These are phyloP conservation scores for Silene coronaria DNA, from an alignment of 179 eudicot species.

Conservation along the genomic window DNA sequence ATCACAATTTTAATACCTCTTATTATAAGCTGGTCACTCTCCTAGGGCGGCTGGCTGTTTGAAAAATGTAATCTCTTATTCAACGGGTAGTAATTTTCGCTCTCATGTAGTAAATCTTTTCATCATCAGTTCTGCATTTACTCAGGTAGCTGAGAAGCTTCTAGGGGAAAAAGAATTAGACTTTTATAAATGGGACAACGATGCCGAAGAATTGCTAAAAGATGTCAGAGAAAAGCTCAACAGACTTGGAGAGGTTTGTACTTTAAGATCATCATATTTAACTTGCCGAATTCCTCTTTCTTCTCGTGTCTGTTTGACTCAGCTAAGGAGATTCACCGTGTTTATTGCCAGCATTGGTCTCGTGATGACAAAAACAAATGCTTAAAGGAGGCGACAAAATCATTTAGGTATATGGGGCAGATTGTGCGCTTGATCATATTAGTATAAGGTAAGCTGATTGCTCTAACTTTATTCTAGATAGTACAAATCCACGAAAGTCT, in stretches of 20 bases:
- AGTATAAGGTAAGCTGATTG: constrained; percentile 25
- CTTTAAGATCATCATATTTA: not conserved
- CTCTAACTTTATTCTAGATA: not conserved
- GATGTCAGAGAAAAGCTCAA: constrained; percentile 68
- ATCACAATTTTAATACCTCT: no score
- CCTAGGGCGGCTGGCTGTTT: not conserved
- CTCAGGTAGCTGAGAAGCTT: constrained; percentile 62
- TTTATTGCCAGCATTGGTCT: constrained; percentile 75
- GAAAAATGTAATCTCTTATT: not conserved
- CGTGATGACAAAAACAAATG: constrained; percentile 78
- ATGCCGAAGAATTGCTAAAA: constrained; percentile 50
- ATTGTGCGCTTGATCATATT: constrained; percentile 71
- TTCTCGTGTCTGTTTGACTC: constrained; percentile 1
- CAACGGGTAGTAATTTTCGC: not conserved
- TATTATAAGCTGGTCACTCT: no score
- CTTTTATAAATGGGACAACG: constrained; percentile 65
- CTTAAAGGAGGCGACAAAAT: constrained; percentile 67
- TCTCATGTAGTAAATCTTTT: not conserved
- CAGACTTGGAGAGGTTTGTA: constrained; percentile 59
- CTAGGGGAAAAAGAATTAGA: constrained; percentile 54
- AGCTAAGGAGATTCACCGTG: not conserved
- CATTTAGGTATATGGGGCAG: constrained; percentile 66
- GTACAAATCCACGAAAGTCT: no score
- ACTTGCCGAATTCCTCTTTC: not conserved
- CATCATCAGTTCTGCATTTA: not conserved